Conservation (phyloP, 1,139 yeast species). For the Geotrichum candidum region DNA sequence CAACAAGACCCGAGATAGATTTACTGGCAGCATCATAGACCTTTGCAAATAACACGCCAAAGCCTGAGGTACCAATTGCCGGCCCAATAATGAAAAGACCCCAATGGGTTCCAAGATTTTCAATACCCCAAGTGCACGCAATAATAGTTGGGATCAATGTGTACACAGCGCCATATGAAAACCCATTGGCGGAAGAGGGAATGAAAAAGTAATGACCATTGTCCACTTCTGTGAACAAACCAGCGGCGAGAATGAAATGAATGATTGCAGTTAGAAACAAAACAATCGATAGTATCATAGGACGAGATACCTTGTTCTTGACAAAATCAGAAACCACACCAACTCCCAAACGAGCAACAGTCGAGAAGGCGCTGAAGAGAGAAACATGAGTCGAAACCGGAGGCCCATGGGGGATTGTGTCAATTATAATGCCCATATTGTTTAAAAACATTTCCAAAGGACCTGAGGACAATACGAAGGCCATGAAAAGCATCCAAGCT, state of each 20-base stretch:
- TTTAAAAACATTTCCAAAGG: conserved; percentile 85
- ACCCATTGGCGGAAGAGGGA: conserved; percentile 56
- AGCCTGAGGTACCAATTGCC: conserved; percentile 71
- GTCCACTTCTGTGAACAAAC: conserved; percentile 36
- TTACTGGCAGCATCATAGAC: conserved; percentile 45
- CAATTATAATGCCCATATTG: conserved; percentile 62
- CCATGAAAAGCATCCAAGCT: conserved; percentile 56
- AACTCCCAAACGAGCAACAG: conserved; percentile 56
- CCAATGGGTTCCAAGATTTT: conserved; percentile 88
- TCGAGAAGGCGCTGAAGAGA: conserved; percentile 50
- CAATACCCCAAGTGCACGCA: conserved; percentile 83
- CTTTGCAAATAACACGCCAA: conserved; percentile 66
- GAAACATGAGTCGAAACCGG: conserved; percentile 48
- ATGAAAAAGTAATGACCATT: conserved; percentile 32
- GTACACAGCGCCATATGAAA: conserved; percentile 76
- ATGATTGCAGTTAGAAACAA: conserved; percentile 26
- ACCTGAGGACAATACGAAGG: conserved; percentile 68
- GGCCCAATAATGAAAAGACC: conserved; percentile 90
- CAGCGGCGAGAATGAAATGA: conserved; percentile 32
- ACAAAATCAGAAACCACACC: conserved; percentile 61
- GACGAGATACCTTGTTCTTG: conserved; percentile 28
- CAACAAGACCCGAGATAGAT: neutral
- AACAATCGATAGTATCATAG: conserved; percentile 27
- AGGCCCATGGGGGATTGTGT: conserved; percentile 30
- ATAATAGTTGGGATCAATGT: conserved; percentile 80